Percentiles rank a stretch among this genome's conserved stretches.
Conservation (phyloP, 2,329 filamentous ascomycete species). For the Aulographum hederae region DNA sequence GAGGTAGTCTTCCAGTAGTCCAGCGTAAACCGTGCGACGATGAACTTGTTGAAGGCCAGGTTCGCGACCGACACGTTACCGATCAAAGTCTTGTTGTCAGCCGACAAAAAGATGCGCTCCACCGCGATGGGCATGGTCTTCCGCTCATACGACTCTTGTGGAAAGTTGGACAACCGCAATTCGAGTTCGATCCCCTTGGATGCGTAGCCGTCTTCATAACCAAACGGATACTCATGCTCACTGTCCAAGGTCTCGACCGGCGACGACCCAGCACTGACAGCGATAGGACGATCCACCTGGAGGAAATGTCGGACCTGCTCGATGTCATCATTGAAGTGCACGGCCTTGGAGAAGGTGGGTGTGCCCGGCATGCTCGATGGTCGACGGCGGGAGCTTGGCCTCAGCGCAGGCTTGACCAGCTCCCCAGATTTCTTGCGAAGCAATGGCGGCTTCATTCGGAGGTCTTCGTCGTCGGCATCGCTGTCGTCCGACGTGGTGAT, state of each 20-base stretch:
- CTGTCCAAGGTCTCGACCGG: constrained; percentile 77
- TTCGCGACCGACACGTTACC: constrained; percentile 77
- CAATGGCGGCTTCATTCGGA: constrained; percentile 63
- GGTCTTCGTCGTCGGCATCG: constrained; percentile 37
- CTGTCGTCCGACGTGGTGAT: constrained; percentile 28
- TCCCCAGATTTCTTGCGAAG: constrained; percentile 97
- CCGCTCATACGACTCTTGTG: constrained; percentile 42
- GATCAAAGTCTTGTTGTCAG: constrained; percentile 70
- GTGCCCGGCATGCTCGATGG: constrained; percentile 97
- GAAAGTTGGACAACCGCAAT: constrained; percentile 70
- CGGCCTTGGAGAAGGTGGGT: constrained; percentile 84
- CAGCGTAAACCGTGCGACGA: constrained; percentile 85
- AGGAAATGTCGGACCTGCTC: constrained; percentile 94
- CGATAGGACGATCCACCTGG: constrained; percentile 83
- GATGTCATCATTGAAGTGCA: constrained; percentile 95
- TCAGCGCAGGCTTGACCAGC: constrained; percentile 78
- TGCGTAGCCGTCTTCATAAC: constrained; percentile 19
- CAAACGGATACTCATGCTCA: constrained; percentile 80
- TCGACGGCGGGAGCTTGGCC: constrained; percentile 58
- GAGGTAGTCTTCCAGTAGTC: constrained; percentile 99
- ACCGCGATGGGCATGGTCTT: constrained; percentile 53
- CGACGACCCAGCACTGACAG: constrained; percentile 85
- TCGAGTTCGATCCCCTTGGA: constrained; percentile 59
- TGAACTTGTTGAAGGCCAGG: constrained; percentile 70
- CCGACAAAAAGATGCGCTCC: constrained; percentile 72